phyloP scores from a whole-genome alignment of 306 rosid genomes.

The Dryas drummondii region DNA sequence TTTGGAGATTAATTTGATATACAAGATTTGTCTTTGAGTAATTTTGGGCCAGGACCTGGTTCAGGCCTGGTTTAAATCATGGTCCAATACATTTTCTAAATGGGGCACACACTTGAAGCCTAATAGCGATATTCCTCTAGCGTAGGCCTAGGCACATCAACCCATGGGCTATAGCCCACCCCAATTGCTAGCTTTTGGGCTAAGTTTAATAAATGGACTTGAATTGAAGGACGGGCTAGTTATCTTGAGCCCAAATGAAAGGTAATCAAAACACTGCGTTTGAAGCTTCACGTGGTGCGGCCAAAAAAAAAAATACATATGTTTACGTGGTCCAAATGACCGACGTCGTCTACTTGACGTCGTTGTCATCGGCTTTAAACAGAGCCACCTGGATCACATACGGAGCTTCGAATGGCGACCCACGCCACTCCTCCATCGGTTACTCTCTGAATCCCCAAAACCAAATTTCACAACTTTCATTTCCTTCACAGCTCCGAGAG shows the following conservation, averaged over 20 bases:
- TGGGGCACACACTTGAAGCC: not conserved
- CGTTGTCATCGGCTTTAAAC: not conserved
- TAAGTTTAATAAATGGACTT: not conserved
- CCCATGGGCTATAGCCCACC: not conserved
- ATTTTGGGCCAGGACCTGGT: no score
- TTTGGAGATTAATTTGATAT: no score
- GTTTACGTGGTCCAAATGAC: not conserved
- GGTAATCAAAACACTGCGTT: not conserved
- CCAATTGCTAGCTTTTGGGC: not conserved
- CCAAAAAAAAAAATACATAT: no score
- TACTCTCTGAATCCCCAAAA: not conserved
- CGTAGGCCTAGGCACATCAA: no score
- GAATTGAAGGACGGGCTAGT: no score
- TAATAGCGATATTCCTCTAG: not conserved
- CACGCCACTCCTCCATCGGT: conserved; percentile 1
- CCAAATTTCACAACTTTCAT: not conserved
- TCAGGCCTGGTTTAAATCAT: no score
- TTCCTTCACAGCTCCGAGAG: not conserved
- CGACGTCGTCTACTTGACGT: not conserved
- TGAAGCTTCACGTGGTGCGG: no score
- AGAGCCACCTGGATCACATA: conserved; percentile 16
- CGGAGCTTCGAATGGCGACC: not conserved
- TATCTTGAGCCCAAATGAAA: not conserved
- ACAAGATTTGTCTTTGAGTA: no score
- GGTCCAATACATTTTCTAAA: no score